Percentiles rank a stretch among this genome's conserved stretches.
These are phyloP conservation scores for Annulohypoxylon stygium DNA, from an alignment of 495 filamentous ascomycete species.

Conservation along the genomic window DNA sequence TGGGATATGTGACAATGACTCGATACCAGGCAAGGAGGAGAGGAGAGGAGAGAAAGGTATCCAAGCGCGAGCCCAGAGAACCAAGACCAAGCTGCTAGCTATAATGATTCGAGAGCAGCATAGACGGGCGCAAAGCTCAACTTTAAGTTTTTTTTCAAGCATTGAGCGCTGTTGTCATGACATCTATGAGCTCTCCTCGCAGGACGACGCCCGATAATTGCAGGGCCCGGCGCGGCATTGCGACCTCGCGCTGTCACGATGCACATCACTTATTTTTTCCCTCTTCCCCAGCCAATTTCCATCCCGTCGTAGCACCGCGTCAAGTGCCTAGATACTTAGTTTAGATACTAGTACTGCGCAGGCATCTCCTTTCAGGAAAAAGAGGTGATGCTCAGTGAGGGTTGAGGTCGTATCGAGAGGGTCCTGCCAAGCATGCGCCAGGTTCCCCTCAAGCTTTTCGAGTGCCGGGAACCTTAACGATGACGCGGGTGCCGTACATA, in stretches of 20 bases:
- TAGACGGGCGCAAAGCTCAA: conserved; percentile 24
- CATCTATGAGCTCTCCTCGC: conserved; percentile 17
- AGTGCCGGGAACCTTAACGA: conserved; percentile 39
- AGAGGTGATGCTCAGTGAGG: conserved; percentile 8
- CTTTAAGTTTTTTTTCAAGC: conserved; percentile 37
- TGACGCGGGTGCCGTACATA: conserved; percentile 20
- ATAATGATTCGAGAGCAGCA: conserved; percentile 1
- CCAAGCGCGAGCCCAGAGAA: neutral
- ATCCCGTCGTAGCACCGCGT: conserved; percentile 26
- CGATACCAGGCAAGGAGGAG: conserved; percentile 12
- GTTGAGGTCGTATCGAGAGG: conserved; percentile 6
- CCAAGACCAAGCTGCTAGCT: conserved; percentile 1
- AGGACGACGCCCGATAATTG: conserved; percentile 26
- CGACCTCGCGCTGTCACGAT: conserved; percentile 24
- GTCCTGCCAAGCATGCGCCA: conserved; percentile 24
- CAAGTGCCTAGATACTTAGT: neutral
- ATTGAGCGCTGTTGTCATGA: conserved; percentile 16
- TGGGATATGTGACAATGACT: conserved; percentile 2
- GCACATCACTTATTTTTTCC: conserved; percentile 10
- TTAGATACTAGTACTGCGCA: neutral
- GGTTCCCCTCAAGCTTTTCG: conserved; percentile 32
- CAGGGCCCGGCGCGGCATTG: conserved; percentile 31
- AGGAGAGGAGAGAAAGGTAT: conserved; percentile 8
- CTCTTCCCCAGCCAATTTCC: conserved; percentile 11
- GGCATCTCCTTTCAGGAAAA: conserved; percentile 21